Evolutionary conservation across 768 basidiomycete genomes (phyloP).

Genomic region (Mycena belliarum): DNA sequence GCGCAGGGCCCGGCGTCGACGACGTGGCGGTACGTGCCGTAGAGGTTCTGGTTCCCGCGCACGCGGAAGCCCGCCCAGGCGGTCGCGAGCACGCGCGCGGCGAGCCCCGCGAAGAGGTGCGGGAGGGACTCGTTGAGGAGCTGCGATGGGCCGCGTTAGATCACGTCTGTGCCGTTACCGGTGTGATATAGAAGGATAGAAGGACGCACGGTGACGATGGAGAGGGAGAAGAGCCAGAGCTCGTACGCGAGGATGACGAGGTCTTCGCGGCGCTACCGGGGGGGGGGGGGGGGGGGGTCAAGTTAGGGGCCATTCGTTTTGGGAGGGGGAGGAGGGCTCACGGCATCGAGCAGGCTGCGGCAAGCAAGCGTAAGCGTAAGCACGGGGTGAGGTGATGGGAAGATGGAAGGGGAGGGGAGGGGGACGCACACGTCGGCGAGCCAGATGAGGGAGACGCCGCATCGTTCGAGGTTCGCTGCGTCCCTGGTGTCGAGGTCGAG

Average conservation of each 20-base stretch:
- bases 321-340: too few species aligned
- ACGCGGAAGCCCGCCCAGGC: slow-evolving; percentile 51
- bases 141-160: too few species aligned
- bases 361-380: neutral
- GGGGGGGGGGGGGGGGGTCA: too few species aligned
- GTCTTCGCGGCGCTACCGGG: slow-evolving; percentile 50
- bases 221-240: slow-evolving; percentile 48
- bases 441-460: slow-evolving; percentile 48
- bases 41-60: slow-evolving; percentile 31
- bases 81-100: slow-evolving; percentile 47
- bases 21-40: slow-evolving; percentile 16
- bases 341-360: slow-evolving; percentile 37
- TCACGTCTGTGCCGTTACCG: too few species aligned
- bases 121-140: slow-evolving; percentile 54
- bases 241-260: slow-evolving; percentile 46
- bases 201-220: slow-evolving; percentile 44
- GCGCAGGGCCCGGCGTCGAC: slow-evolving; percentile 42
- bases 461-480: slow-evolving; percentile 27
- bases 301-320: too few species aligned
- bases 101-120: slow-evolving; percentile 48
- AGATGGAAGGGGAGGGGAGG: neutral
- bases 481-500: too few species aligned
- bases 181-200: too few species aligned
- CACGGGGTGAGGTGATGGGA: too few species aligned
- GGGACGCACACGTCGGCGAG: slow-evolving; percentile 43